Base-by-base conservation (phyloP, 345 rosid genomes). In the Ceriops tagal region DNA sequence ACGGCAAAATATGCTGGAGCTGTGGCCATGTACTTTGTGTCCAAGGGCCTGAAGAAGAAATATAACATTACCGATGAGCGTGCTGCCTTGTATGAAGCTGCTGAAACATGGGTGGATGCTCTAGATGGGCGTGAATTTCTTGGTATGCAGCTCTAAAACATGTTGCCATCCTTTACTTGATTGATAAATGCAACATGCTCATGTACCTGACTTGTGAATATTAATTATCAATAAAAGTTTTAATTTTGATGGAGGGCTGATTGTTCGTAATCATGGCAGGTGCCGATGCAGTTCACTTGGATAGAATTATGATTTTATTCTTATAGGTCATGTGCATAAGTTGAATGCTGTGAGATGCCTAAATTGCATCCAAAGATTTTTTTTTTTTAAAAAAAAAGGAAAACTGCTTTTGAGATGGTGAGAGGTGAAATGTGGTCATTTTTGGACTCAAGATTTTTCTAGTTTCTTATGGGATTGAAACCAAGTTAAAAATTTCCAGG, bases 91-190 rank as follows among this genome's bases (percentile, higher is more conserved):
- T 93, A 93, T 55, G 92, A 86, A 52, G 96, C 98, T 77, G 97
- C 89, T 2, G 91, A 89, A 79, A 91, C 89, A 64, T 93, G 97
- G 98, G 92, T 93, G 58, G 86, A 87, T 83, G 96, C 96, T 67
- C 68, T 93, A 31, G 75, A 86, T 18, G 91, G 87, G 73, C 92
- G 85, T 53, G 87, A 86, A 16, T 90, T 76, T 82, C 92, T 87
- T n/a, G 92, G 96, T 88, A 51, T 53, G 63, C 19, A 51, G 32
- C 27, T 32, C 24, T 51, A 18, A 35, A 5, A 53, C 24, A 63
- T 56, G 11, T 35, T n/a, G 19, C n/a, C n/a, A 30, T 15, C 46
- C 21, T 52, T 52, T 65, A 30, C 37, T 31, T 21, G 19, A 52
- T 65, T 52, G 37, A 32, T 32, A 21, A n/a, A 10, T 53, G 34